A percentile compares a stretch with the other conserved stretches of the same genome.
Conservation (phyloP, 2,329 filamentous ascomycete genomes). For the Botrytis squamosa region DNA sequence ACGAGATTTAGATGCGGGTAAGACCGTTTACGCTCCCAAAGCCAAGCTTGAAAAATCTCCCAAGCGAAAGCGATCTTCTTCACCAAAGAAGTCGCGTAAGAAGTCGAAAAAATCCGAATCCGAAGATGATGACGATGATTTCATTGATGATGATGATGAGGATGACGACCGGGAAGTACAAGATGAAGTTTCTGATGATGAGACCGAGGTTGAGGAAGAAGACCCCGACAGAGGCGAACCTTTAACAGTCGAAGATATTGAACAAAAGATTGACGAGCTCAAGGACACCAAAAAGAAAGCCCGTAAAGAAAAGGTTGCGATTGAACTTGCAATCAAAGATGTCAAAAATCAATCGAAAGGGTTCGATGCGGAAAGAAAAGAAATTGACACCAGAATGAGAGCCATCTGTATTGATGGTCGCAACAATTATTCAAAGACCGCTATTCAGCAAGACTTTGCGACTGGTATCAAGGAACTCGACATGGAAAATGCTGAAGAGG, state of each 20-base stretch:
- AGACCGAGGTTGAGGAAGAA: constrained; percentile 18
- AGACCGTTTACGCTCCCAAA: constrained; percentile 43
- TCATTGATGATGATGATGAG: constrained; percentile 26
- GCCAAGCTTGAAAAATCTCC: constrained; percentile 31
- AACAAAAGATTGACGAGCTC: constrained; percentile 46
- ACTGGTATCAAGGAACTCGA: constrained; percentile 60
- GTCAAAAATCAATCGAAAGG: constrained; percentile 41
- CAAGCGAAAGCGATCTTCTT: constrained; percentile 45
- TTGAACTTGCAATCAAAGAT: constrained; percentile 42
- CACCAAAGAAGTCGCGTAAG: constrained; percentile 29
- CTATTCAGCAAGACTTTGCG: constrained; percentile 59
- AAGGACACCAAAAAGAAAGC: constrained; percentile 45
- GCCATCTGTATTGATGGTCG: constrained; percentile 51
- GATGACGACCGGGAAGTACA: constrained; percentile 34
- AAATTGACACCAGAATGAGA: constrained; percentile 40
- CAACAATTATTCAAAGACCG: constrained; percentile 54
- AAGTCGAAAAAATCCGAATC: constrained; percentile 24
- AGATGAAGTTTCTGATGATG: constrained; percentile 31
- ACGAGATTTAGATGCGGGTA: constrained; percentile 42
- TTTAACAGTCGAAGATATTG: constrained; percentile 44
- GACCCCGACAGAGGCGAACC: constrained; percentile 34
- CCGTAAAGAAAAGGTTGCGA: constrained; percentile 35
- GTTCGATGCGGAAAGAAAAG: constrained; percentile 33
- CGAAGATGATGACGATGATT: constrained; percentile 24
- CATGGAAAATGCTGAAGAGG: constrained; percentile 50